Base-by-base conservation (phyloP, 257 asterid genomes). In the Coffea canephora region DNA sequence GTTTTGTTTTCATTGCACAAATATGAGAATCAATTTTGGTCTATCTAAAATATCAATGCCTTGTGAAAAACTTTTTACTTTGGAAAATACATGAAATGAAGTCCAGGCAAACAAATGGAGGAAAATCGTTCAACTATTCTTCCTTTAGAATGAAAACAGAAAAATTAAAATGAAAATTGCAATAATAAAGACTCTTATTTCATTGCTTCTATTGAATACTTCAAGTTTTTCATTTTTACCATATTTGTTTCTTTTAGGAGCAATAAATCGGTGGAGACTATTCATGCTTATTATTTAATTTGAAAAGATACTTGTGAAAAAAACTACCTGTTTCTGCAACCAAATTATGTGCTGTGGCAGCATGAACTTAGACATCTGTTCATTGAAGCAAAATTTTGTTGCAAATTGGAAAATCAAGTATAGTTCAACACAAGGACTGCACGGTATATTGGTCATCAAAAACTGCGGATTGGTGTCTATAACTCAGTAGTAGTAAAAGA, bases 1-100 rank as follows among this genome's bases (percentile, higher is more conserved):
- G 75, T 78, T 72, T 36, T 69, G 43, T 48, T 77, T 76, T 65
- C 68, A 48, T 69, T 77, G 43, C 79, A 48, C 76, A 41, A 55
- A 84, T 73, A 14, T 79, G 65, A 52, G 19, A 69, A 71, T 14
- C 41, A 31, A 19, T 12, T 48, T 65, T 49, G 67, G 6, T 78
- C 49, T 41, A 62, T 0, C 13, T n/a, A 13, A 6, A 11, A 21
- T 59, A 12, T 31, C 5, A 13, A 21, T 45, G 46, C 57, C n/a
- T n/a, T 0, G 9, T 5, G 71, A 27, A 64, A 23, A 39, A 1
- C 8, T 14, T 14, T 76, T 43, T 11, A 76, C 25, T 23, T 46
- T 13, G 27, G 27, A 55, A 59, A 39, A 18, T 52, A 5, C 66
- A 9, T 73, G 46, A 25, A 31, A 73, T 27, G 15, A 23, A 3